Base-by-base conservation (phyloP, 768 basidiomycete genomes). In the Leucogyrophana mollusca region DNA sequence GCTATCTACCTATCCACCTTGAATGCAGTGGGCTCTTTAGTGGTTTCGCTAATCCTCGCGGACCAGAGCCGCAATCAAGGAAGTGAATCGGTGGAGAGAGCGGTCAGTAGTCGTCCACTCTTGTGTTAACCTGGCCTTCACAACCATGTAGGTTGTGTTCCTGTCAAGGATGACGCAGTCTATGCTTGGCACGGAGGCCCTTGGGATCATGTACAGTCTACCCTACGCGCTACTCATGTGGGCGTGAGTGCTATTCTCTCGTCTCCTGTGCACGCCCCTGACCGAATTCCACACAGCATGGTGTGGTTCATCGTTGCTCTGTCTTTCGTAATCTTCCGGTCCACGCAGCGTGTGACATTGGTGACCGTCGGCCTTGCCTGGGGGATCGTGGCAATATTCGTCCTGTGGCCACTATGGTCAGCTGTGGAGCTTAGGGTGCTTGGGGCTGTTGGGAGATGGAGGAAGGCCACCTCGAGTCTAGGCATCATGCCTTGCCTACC, bases 1-100 rank as follows among this genome's bases (percentile, higher is more conserved):
- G 55, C 68, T 6, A 65, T 65, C 46, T 75, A 72, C 35, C 43
- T 70, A 9, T 76, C 75, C 1, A 62, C 62, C 8, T 41, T 72
- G 5, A 56, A 62, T 20, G 63, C 61, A 35, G 49, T 72, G 22
- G 65, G 64, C 3, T 64, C 62, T 24, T 61, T 70, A 36, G 47
- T 73, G 32, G 55, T 70, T 10, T 65, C 65, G 7, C 47, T 70
- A 10, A 46, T 73, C 17, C 64, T 76, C 0, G 54, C 61, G 9
- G 64, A 68, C 16, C 68, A 71, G 36, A 67, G 71, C 51, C 63
- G 65, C 30, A 54, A 52, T 2, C 61, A 54, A 37, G 51, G 53
- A 6, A 53, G 56, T 14, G 53, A 43, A 1, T 53, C 56, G 3
- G 59, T 58, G 3, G 30, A 43, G 2, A 61, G 58, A 39, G 62